Base-by-base conservation (phyloP, 208 protist genomes). In the Trichomonas vaginalis region DNA sequence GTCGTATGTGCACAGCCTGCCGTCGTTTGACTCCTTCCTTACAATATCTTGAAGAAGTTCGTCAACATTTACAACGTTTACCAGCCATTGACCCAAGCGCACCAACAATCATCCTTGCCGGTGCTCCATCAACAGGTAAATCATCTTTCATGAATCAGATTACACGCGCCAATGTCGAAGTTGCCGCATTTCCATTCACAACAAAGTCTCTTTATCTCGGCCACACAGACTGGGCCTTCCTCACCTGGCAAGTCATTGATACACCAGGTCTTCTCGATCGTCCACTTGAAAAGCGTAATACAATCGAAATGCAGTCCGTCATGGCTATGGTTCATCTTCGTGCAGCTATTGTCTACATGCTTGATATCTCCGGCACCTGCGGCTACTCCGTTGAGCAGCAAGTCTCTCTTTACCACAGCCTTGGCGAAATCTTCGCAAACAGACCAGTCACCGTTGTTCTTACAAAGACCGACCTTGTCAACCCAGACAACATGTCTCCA, bases 251-350 rank as follows among this genome's bases (percentile, higher is more conserved):
- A 97, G 98, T 99, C 4, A 99, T 99, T 96, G 99, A 99, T 97
- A 99, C 99, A 23, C 99, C 99, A 27, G 99, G 99, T 97, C 86
- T 96, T 48, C 96, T 97, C 2, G 99, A 99, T 97, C 98, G 99
- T 96, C 99, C 99, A 21, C 97, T 99, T 8, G 99, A 99, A 97
- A 98, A 99, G 96, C 97, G 99, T 39, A 99, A 99, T 97, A 99
- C 99, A n/a, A 99, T 99, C 97, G 99, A 99, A 97, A 99, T 99
- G 99, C 99, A 99, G 97, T 98, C 98, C 23, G 99, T 99, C 97
- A 99, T 98, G 23, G 98, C 97, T n/a, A 97, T 97, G 96, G 98
- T 96, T 49, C 97, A 96, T 92, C 86, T 96, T 21, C 97, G 98
- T 17, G 98, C 98, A 0, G 98, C 97, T 96, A 98, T 99, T 86